Evolutionary conservation across 495 filamentous ascomycete species (phyloP).

Genomic region (Umbilicaria muhlenbergii): DNA sequence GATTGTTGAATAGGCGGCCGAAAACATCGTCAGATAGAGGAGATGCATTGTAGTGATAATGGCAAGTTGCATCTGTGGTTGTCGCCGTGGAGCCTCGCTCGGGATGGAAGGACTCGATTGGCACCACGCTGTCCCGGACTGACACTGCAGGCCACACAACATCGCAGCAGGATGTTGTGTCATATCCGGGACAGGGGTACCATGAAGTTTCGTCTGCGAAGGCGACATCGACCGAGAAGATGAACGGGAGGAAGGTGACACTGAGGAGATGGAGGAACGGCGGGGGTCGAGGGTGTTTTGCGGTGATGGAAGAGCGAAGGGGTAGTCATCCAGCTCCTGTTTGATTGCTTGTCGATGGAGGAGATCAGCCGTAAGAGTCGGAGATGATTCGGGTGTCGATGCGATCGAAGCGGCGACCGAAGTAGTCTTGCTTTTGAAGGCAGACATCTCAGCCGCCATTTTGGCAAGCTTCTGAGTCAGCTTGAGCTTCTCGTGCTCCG

Average conservation of each 20-base stretch:
- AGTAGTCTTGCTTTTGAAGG: slow-evolving; percentile 20
- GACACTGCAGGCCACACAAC: slow-evolving; percentile 99
- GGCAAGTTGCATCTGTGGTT: slow-evolving; percentile 34
- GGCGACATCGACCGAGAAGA: slow-evolving; percentile 25
- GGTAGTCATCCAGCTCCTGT: slow-evolving; percentile 35
- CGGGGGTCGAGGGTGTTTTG: slow-evolving; percentile 4
- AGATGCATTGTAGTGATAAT: slow-evolving; percentile 31
- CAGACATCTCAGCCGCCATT: slow-evolving; percentile 39
- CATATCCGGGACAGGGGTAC: slow-evolving; percentile 64
- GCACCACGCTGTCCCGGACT: slow-evolving; percentile 41
- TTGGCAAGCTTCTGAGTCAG: slow-evolving; percentile 50
- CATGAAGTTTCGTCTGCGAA: slow-evolving; percentile 31
- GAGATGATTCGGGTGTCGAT: slow-evolving; percentile 27
- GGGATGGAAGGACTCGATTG: slow-evolving; percentile 31
- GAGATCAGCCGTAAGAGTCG: slow-evolving; percentile 17
- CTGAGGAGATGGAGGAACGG: slow-evolving; percentile 23
- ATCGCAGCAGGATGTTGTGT: slow-evolving; percentile 99
- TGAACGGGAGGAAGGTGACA: slow-evolving; percentile 31
- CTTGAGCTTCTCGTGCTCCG: slow-evolving; percentile 48
- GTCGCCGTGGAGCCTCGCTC: slow-evolving; percentile 38
- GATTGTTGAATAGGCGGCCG: slow-evolving; percentile 52
- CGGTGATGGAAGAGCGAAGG: slow-evolving; percentile 23
- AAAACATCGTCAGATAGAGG: slow-evolving; percentile 52
- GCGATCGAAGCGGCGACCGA: slow-evolving; percentile 22
- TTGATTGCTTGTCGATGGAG: slow-evolving; percentile 26